These are phyloP conservation scores for Echium plantagineum DNA, from an alignment of 257 asterid species.

Conservation along the genomic window DNA sequence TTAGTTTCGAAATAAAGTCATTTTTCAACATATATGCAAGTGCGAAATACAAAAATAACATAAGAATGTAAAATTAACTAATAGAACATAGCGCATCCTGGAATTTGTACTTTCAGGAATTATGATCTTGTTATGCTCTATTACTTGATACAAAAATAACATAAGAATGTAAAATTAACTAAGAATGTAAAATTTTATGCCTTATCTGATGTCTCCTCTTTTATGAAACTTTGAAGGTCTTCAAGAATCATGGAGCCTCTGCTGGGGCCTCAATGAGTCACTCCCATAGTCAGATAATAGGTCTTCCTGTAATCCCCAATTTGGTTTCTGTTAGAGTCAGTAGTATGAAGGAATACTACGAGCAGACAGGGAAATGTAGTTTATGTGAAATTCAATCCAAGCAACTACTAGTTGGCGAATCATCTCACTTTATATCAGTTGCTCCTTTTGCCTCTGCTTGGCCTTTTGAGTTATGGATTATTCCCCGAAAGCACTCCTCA, in stretches of 20 bases:
- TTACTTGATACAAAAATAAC: too few species aligned
- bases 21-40: too few species aligned
- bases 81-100: too few species aligned
- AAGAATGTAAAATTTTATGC: too few species aligned
- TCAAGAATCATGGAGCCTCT: constrained; percentile 95
- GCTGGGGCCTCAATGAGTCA: constrained; percentile 99
- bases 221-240: constrained; percentile 33
- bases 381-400: constrained; percentile 43
- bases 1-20: too few species aligned
- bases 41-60: too few species aligned
- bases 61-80: too few species aligned
- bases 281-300: constrained; percentile 90
- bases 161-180: too few species aligned
- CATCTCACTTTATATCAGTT: constrained; percentile 52
- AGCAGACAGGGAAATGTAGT: constrained; percentile 63
- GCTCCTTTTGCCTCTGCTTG: constrained; percentile 74
- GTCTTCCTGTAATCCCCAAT: constrained; percentile 76
- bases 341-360: constrained; percentile 59
- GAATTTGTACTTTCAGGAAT: too few species aligned
- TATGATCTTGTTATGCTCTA: too few species aligned
- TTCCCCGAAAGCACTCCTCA: constrained; percentile 71
- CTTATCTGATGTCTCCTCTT: not conserved
- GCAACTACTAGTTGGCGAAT: constrained; percentile 42
- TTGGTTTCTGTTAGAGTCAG: constrained; percentile 50
- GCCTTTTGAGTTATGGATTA: constrained; percentile 90